phyloP scores from a whole-genome alignment of 257 asterid genomes.

The Capsicum baccatum region DNA sequence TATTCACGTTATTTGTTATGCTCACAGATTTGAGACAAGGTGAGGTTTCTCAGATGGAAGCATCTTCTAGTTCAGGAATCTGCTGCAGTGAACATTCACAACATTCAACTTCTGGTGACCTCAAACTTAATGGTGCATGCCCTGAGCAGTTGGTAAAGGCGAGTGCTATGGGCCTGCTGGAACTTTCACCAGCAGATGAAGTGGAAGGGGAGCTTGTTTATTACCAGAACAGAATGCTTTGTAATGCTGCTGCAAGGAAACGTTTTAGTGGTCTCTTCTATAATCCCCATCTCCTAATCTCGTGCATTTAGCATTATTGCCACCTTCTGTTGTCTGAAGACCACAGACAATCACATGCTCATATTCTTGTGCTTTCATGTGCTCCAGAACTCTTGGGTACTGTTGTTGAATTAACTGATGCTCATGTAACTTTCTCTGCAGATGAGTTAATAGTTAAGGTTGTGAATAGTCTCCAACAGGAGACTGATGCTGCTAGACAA shows the following conservation, averaged over 20 bases:
- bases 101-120: slow-evolving; percentile 47
- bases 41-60: slow-evolving; percentile 66
- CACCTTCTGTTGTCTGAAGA: slow-evolving; percentile 14
- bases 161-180: slow-evolving; percentile 54
- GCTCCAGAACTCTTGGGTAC: background rate
- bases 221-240: slow-evolving; percentile 69
- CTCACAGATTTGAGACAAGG: slow-evolving; percentile 65
- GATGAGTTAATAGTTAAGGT: slow-evolving; percentile 78
- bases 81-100: slow-evolving; percentile 62
- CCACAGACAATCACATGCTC: background rate
- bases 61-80: slow-evolving; percentile 81
- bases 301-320: background rate
- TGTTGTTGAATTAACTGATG: slow-evolving; percentile 31
- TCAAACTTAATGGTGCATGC: slow-evolving; percentile 46
- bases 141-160: slow-evolving; percentile 62
- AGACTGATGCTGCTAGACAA: slow-evolving; percentile 66
- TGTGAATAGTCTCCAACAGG: slow-evolving; percentile 69
- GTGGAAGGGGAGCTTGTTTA: slow-evolving; percentile 93
- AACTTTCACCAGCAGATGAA: slow-evolving; percentile 84
- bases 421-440: slow-evolving; percentile 42
- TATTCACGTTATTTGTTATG: slow-evolving; percentile 41
- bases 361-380: background rate
- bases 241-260: slow-evolving; percentile 59
- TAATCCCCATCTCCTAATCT: slow-evolving; percentile 26
- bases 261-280: slow-evolving; percentile 63